Evolutionary conservation across 192 early-diverging fungal species (phyloP), one percentile per base, ranked within the genome.

Genomic region (Fimicolochytrium jonesii): DNA sequence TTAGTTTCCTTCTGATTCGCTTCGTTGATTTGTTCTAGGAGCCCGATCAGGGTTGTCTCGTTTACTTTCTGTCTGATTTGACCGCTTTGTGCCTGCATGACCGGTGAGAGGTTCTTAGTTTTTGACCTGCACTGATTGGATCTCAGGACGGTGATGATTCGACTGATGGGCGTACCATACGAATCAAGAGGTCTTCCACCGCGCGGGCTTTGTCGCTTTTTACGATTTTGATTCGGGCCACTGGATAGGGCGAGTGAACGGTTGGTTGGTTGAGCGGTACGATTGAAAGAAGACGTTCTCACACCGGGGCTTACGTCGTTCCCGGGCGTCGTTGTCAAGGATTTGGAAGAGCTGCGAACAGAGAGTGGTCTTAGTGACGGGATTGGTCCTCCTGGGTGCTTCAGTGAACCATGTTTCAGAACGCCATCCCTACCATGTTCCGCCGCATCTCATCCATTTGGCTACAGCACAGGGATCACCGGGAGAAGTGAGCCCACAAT

Each of bases 211-310:
- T 88, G 10, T 93, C 90, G 0, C 83, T 78, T 68, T 94, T 95
- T 9, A 97, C 94, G 58, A 97, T 89, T 13, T 86, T 83, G 54
- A 95, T 95, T 20, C 91, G 84, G n/a, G 86, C 84, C 71, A 95
- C 89, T 89, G 64, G 4, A 64, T 11, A 15, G 6, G 29, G 30
- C 3, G 17, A 26, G 35, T 30, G 41, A 31, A n/a, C n/a, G n/a
- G n/a, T n/a, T n/a, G n/a, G n/a, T n/a, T n/a, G n/a, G n/a, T n/a
- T n/a, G n/a, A n/a, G n/a, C 23, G 22, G 10, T 51, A 29, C 17
- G 20, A 17, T 6, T n/a, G 42, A 62, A 60, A 6, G 61, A 23
- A 13, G 17, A 25, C 11, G 31, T 22, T 54, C 46, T 6, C 23
- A 41, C 35, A 9, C 31, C 7, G 48, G 41, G 11, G 42, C 78